Percentiles rank a stretch among this genome's conserved stretches.
Evolutionary conservation across 768 basidiomycete species (phyloP).

Genomic region (Auricularia sp.): DNA sequence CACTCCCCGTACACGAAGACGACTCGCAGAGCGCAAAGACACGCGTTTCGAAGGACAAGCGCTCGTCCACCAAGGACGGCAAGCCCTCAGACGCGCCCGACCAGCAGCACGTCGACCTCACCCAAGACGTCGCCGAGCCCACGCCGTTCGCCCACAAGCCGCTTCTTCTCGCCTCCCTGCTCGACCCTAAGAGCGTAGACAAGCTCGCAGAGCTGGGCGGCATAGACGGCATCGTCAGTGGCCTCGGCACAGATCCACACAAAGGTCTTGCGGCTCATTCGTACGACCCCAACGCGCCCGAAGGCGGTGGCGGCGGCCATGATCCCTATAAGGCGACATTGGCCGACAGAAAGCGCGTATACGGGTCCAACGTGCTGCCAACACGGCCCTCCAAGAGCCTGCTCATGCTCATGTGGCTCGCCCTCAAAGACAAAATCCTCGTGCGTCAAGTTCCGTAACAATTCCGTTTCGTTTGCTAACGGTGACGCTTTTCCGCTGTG

Average conservation of each 20-base stretch:
- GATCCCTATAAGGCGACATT: slow-evolving; percentile 34
- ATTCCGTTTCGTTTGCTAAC: background rate
- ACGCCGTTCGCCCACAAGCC: slow-evolving; percentile 70
- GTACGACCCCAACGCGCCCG: slow-evolving; percentile 13
- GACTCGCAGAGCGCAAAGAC: background rate
- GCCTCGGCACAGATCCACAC: slow-evolving; percentile 56
- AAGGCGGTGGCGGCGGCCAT: slow-evolving; percentile 7
- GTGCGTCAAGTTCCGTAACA: slow-evolving; percentile 32
- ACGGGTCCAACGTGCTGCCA: slow-evolving; percentile 70
- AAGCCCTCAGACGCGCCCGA: slow-evolving; percentile 13
- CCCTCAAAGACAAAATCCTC: slow-evolving; percentile 84
- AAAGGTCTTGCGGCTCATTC: slow-evolving; percentile 23
- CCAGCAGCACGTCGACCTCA: slow-evolving; percentile 25
- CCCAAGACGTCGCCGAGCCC: slow-evolving; percentile 42
- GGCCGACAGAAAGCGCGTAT: slow-evolving; percentile 55
- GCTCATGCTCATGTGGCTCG: slow-evolving; percentile 72
- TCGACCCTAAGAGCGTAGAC: slow-evolving; percentile 80
- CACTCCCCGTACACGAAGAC: slow-evolving; percentile 12
- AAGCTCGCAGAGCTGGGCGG: slow-evolving; percentile 65
- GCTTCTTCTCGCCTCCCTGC: slow-evolving; percentile 64
- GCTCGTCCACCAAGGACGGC: slow-evolving; percentile 10
- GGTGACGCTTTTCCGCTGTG: background rate
- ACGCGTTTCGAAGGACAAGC: slow-evolving; percentile 18
- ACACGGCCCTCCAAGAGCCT: slow-evolving; percentile 58
- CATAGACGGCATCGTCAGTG: slow-evolving; percentile 47